These are phyloP conservation scores for Amanita jacksonii DNA, from an alignment of 768 basidiomycete species.

Conservation along the genomic window DNA sequence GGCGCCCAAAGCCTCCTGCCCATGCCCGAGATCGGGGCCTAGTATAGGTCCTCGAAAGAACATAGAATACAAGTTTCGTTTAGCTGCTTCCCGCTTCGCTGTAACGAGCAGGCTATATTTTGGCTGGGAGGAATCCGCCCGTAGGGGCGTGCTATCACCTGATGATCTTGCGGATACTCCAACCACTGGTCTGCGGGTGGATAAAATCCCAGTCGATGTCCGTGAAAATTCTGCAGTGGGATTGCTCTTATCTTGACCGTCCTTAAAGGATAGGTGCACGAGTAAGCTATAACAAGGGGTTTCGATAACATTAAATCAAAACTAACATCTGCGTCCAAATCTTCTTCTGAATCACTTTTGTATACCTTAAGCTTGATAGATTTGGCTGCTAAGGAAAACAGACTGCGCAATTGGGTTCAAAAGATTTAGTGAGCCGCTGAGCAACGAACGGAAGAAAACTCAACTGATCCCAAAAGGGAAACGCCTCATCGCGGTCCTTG, in stretches of 20 bases:
- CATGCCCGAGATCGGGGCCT: background rate
- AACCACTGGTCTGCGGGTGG: constrained; percentile 54
- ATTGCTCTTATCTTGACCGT: background rate
- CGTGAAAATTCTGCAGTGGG: constrained; percentile 30
- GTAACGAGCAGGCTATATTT: constrained; percentile 44
- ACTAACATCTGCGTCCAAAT: constrained; percentile 9
- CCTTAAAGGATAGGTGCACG: constrained; percentile 10
- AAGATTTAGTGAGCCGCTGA: background rate
- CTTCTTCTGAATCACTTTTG: constrained; percentile 37
- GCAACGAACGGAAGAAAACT: constrained; percentile 26
- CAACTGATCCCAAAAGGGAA: constrained; percentile 98
- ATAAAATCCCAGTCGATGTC: constrained; percentile 69
- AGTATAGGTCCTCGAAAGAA: constrained; percentile 77
- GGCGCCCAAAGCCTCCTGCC: background rate
- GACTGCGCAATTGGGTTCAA: constrained; percentile 28
- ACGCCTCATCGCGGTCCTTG: constrained; percentile 90
- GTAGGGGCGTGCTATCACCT: constrained; percentile 9
- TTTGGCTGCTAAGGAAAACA: constrained; percentile 77
- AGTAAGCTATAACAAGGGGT: background rate
- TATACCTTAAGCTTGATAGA: constrained; percentile 67
- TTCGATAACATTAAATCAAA: background rate
- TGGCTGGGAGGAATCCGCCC: constrained; percentile 14
- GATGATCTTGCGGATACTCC: constrained; percentile 31
- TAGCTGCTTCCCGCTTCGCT: constrained; percentile 76
- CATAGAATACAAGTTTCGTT: constrained; percentile 60